Base-by-base conservation (phyloP, 768 basidiomycete species). In the Hemileccinum impolitum region DNA sequence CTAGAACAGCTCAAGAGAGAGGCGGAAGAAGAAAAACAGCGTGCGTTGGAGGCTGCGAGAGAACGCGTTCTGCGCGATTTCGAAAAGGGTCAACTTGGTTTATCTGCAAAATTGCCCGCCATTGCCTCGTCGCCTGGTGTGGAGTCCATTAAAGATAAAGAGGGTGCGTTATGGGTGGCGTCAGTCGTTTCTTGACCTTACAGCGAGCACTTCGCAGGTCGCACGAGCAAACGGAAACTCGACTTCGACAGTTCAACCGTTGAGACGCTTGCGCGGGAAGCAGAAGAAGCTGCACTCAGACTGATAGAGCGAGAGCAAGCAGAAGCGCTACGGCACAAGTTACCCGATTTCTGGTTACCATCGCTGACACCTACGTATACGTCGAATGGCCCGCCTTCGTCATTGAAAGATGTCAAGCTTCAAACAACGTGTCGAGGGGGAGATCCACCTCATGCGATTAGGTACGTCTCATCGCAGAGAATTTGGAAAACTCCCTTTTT, bases 331-430 rank as follows among this genome's bases (percentile, higher is more conserved):
- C 89, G 86, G 51, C 79, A 82, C 51, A 96, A 97, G 66, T 78
- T 98, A 3, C 94, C 96, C 2, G 94, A 96, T 60, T 99, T 96
- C 65, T 99, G 96, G 96, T 75, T 99, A 34, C 94, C 94, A 3
- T 93, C 90, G 0, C 70, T 97, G 21, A 94, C 94, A 0, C 94
- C 94, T 0, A 94, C 79, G 39, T 81, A 88, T 67, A 71, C 79
- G 19, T 74, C 87, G 28, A 74, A 63, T 42, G 82, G 82, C 0
- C 77, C 75, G 10, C 85, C 84, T 2, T 75, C 73, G 23, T 85
- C 85, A 4, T 68, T 93, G 37, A 76, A 79, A 57, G 90, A 94
- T 57, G 78, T 94, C 30, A 93, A 93, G 67, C 69, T 94, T 26
- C 87, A 91, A 59, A 92, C 95, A 8, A 81, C 89, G 47, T 99